phyloP scores from a whole-genome alignment of 192 early-diverging fungal genomes.

The Podila minutissima region DNA sequence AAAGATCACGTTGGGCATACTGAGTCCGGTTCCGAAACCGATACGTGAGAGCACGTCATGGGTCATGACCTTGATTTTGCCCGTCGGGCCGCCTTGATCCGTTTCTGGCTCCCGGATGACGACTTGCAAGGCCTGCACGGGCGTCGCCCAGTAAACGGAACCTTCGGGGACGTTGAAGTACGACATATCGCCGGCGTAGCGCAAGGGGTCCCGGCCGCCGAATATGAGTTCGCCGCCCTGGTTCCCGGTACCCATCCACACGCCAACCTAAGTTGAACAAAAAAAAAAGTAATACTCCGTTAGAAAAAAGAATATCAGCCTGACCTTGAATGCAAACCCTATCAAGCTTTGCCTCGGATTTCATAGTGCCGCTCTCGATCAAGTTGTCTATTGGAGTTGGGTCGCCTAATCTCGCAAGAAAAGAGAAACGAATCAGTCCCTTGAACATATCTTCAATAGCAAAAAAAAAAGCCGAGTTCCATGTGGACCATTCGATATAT shows the following conservation, averaged over 20 bases:
- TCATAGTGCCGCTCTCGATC: conserved; percentile 3
- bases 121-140: conserved; percentile 8
- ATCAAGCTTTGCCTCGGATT: neutral
- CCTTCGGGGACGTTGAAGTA: conserved; percentile 12
- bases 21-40: neutral
- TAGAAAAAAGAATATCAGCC: neutral
- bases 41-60: neutral
- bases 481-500: neutral
- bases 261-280: conserved; percentile 2
- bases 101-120: neutral
- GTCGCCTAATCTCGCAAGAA: neutral
- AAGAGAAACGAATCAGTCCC: too few relatives aligned
- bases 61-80: neutral
- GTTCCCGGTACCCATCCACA: conserved; percentile 15
- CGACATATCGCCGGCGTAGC: conserved; percentile 12
- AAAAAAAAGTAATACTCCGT: neutral
- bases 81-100: neutral
- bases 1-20: conserved; percentile 17
- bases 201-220: conserved; percentile 15
- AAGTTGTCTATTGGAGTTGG: conserved; percentile 13
- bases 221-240: conserved; percentile 26
- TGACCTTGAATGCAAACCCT: neutral
- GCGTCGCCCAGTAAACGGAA: conserved; percentile 11
- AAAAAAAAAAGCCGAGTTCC: neutral
- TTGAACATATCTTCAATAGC: neutral